Evolutionary conservation across 768 basidiomycete species (phyloP), one percentile per base, ranked within the genome.

Genomic region (Coprinopsis marcescibilis): DNA sequence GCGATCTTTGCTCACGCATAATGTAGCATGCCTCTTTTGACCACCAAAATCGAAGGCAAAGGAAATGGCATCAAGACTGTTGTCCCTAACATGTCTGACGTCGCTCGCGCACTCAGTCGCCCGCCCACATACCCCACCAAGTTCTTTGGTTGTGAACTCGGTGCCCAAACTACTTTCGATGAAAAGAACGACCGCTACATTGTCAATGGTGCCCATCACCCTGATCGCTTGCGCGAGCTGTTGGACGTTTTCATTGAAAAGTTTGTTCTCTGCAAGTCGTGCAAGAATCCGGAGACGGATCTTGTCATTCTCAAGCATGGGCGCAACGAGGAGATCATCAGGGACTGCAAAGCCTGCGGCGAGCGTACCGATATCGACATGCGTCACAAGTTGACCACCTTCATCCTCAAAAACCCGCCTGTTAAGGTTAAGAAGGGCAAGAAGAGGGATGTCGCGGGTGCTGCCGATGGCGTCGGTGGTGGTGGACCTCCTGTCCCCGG

Each of bases 31-130:
- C 96, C 96, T 46, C 64, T 93, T 49, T 80, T 99, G 52, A 77
- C 80, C 53, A 95, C 88, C 53, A 98, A 98, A 74, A 93, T 98
- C 27, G 96, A 99, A 71, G 96, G 96, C 59, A 94, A 93, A 67
- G 96, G 96, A 51, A 99, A 99, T 65, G 96, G 96, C 59, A 98
- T 99, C 71, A 99, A 99, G 74, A 99, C 96, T 37, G 94, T 99
- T 61, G 71, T 97, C 45, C 94, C 94, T 15, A 99, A 99, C 70
- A 97, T 99, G 92, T 81, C 90, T 50, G 96, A 98, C 66, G 86
- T 99, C 55, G 91, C 95, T 39, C 85, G 91, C 53, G 93, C 96
- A 36, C 80, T 99, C 55, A 89, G 85, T 60, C 86, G 96, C 49
- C 95, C 95, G 50, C 88, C 96, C 21, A 80, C 93, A 34, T 96